phyloP scores from a whole-genome alignment of 2,329 filamentous ascomycete genomes.

The Colletotrichum theobromicola region DNA sequence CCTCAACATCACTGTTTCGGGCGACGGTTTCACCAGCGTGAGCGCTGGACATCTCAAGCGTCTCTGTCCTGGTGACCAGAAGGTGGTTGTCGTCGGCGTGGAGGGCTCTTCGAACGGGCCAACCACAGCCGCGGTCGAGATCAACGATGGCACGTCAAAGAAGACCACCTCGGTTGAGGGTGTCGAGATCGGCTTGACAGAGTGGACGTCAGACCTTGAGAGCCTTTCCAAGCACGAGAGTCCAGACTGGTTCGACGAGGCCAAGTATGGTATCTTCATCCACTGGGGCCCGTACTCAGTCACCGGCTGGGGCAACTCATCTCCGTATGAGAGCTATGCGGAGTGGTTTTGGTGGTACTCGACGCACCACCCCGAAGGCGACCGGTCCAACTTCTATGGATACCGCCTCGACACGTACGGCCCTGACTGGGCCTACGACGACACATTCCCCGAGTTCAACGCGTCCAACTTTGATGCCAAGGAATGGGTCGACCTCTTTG shows the following conservation, averaged over 20 bases:
- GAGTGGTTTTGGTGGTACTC: slow-evolving; percentile 58
- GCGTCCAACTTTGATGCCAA: slow-evolving; percentile 54
- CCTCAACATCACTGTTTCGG: slow-evolving; percentile 33
- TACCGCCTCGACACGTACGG: slow-evolving; percentile 58
- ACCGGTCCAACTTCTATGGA: slow-evolving; percentile 38
- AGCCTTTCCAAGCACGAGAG: slow-evolving; percentile 44
- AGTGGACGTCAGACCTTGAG: slow-evolving; percentile 37
- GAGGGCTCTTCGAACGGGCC: slow-evolving; percentile 29
- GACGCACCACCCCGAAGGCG: slow-evolving; percentile 11
- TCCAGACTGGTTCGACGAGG: slow-evolving; percentile 59
- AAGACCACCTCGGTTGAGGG: slow-evolving; percentile 22
- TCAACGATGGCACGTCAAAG: slow-evolving; percentile 14
- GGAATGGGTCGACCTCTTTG: slow-evolving; percentile 58
- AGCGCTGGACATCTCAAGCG: slow-evolving; percentile 42
- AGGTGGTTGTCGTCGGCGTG: slow-evolving; percentile 40
- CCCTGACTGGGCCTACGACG: slow-evolving; percentile 57
- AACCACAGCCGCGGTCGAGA: slow-evolving; percentile 25
- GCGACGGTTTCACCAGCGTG: slow-evolving; percentile 46
- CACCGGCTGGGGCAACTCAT: slow-evolving; percentile 57
- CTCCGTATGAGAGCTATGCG: slow-evolving; percentile 43
- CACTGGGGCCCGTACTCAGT: slow-evolving; percentile 64
- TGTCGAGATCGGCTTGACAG: slow-evolving; percentile 37
- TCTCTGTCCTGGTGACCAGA: slow-evolving; percentile 49
- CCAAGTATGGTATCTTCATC: slow-evolving; percentile 66
- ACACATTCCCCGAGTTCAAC: slow-evolving; percentile 60